Conservation (phyloP, 169 alveolate species). For the Eimeria falciformis region DNA sequence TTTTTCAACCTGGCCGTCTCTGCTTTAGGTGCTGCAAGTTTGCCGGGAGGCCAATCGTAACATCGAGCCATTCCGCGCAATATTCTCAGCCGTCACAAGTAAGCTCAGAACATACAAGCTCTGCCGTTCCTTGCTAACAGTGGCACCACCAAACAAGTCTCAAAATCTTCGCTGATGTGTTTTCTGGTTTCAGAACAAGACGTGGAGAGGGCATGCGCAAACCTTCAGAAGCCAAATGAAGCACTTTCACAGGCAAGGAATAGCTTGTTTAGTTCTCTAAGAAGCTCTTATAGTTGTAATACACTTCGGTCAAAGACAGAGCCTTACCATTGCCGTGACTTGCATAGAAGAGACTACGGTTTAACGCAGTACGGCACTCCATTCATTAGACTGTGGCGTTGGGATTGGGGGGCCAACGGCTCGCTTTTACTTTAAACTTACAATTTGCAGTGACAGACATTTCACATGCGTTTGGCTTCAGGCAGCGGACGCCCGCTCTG, state of each 20-base stretch:
- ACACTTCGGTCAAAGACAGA: not conserved
- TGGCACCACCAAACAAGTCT: not conserved
- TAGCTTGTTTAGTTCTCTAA: too few species aligned
- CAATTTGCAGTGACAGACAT: too few species aligned
- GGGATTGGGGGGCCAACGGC: too few species aligned
- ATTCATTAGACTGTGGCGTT: too few species aligned
- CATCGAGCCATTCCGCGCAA: slow-evolving; percentile 91
- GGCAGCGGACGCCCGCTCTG: slow-evolving; percentile 95
- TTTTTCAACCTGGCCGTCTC: not conserved
- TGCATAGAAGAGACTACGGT: too few species aligned
- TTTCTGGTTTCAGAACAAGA: slow-evolving; percentile 80
- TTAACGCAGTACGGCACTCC: too few species aligned
- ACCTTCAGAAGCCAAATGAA: slow-evolving; percentile 90
- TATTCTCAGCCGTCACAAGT: slow-evolving; percentile 94
- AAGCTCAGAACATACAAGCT: not conserved
- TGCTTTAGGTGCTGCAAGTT: slow-evolving; percentile 87
- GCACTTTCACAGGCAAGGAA: slow-evolving; percentile 87
- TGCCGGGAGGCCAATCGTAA: slow-evolving; percentile 83
- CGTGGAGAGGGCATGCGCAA: slow-evolving; percentile 89
- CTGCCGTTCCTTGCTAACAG: not conserved
- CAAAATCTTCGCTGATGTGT: slow-evolving; percentile 14
- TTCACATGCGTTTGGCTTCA: slow-evolving; percentile 21
- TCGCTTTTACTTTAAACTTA: too few species aligned
- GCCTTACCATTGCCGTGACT: too few species aligned
- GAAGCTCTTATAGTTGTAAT: not conserved